Base-by-base conservation (phyloP, 306 rosid genomes). In the Cicer arietinum region DNA sequence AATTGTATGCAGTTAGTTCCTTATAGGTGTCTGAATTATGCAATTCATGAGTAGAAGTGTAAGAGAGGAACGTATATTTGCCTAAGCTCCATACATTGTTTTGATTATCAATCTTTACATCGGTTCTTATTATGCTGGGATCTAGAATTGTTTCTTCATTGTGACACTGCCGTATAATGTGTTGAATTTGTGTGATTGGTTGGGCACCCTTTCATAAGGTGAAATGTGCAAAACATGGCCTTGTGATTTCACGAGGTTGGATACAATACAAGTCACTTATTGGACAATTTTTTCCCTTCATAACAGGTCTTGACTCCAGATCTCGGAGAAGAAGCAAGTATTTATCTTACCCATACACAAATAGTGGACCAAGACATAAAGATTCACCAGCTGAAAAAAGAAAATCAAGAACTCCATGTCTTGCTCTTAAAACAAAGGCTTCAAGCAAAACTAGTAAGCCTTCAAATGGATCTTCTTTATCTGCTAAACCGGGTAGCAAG, bases 241-340 rank as follows among this genome's bases (percentile, higher is more conserved):
- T 39, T 53, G 52, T 68, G 64, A 53, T 60, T 66, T 76, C 12
- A 14, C 35, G 37, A 59, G 52, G 47, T 48, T 45, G 10, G 56
- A 66, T 64, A 13, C 69, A 16, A 66, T 64, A 13, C 69, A 16
- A 10, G 66, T 30, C 75, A 17, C 68, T 78, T 72, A 78, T 65
- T 78, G 42, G 16, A 48, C 10, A 43, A 12, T 63, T 10, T 50
- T 56, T 74, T 7, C 37, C 79, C 73, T 65, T 79, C 16, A 35
- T 60, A 63, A 71, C 63, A 47, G 89, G 90, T 40, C 41, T 68
- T 44, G 88, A 92, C 43, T 85, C 87, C 1, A 82, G 97, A 74
- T 91, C 75, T 72, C 78, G 99, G 85, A 92, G 84, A 78, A 90
- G 85, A 80, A 95, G 97, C 65, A 89, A 86, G 87, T 95, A 90